Base-by-base conservation (phyloP, 2,329 filamentous ascomycete species). In the Emmonsia crescens region DNA sequence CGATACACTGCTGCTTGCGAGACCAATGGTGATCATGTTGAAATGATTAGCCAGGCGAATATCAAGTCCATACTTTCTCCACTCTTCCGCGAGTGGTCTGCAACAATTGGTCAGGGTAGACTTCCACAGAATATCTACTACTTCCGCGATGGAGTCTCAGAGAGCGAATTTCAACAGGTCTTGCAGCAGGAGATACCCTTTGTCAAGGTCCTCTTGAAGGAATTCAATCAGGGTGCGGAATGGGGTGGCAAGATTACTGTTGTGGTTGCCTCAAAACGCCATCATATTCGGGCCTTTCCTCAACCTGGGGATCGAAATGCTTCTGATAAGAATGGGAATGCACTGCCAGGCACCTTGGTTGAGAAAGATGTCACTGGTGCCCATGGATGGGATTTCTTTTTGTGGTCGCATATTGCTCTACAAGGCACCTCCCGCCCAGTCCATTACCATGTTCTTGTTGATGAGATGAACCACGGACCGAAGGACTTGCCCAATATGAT, bases 391-490 rank as follows among this genome's bases (percentile, higher is more conserved):
- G 94, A 97, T 71, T 96, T 96, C 70, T 93, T 87, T 67, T 75
- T 89, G 12, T 84, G 82, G 69, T 81, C 86, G 0, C 87, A 90
- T 66, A 80, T 83, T 14, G 94, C 94, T 0, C 91, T 99, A 66
- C 94, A 99, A 75, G 94, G 94, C 29, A 99, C 94, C 0, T 88
- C 94, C 21, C 85, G 94, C 1, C 94, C 94, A 0, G 91, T 95
- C 0, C 91, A 96, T 69, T 99, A 99, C 74, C 88, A 93, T 64
- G 88, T 96, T 16, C 85, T 99, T 27, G 72, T 88, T 55, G 94
- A 99, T 71, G 91, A 97, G 73, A 84, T 87, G 59, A 78, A 82
- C 1, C 82, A 89, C 68, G 73, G 80, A 0, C 80, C 87, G 0
- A 85, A 89, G 49, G 81, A 87, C 1, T 79, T 99, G 0, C 89